A percentile compares a stretch with the other conserved stretches of the same genome.
Evolutionary conservation across 2,329 filamentous ascomycete species (phyloP).

Genomic region (Fusarium multiceps): DNA sequence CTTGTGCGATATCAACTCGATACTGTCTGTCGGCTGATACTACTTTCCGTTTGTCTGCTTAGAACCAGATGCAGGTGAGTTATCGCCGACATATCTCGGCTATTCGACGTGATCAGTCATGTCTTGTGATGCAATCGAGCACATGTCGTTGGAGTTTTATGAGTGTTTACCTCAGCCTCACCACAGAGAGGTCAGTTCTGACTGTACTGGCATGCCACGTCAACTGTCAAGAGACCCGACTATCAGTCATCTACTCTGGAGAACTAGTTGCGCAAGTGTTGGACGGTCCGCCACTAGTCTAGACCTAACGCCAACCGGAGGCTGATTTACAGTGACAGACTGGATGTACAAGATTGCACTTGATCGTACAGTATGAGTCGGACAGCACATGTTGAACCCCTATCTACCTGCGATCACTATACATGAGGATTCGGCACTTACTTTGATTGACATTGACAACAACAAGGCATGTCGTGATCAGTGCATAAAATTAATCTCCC

Average conservation of each 20-base stretch:
- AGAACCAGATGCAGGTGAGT: slow-evolving; percentile 34
- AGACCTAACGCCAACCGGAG: slow-evolving; percentile 7
- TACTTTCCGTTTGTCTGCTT: slow-evolving; percentile 8
- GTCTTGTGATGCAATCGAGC: slow-evolving; percentile 33
- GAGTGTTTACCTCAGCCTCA: slow-evolving; percentile 24
- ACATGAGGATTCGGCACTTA: slow-evolving; percentile 7
- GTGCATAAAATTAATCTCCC: slow-evolving; percentile 42
- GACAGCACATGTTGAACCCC: slow-evolving; percentile 9
- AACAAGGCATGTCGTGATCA: slow-evolving; percentile 3
- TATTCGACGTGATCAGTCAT: slow-evolving; percentile 14
- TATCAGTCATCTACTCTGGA: slow-evolving; percentile 16
- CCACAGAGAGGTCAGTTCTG: slow-evolving; percentile 15
- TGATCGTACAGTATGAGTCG: slow-evolving; percentile 9
- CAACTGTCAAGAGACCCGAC: slow-evolving; percentile 38
- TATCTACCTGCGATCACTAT: slow-evolving; percentile 1
- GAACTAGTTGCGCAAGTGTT: slow-evolving; percentile 15
- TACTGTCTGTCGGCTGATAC: slow-evolving; percentile 34
- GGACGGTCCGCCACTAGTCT: slow-evolving; percentile 20
- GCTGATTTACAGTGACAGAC: slow-evolving; percentile 31
- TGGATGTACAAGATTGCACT: background rate
- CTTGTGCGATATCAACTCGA: slow-evolving; percentile 1
- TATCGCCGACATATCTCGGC: slow-evolving; percentile 34
- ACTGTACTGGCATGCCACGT: slow-evolving; percentile 43
- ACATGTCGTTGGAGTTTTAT: slow-evolving; percentile 11
- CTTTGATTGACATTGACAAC: background rate